Conservation (phyloP, 139 green algal genomes). For the Tetradesmus obliquus region DNA sequence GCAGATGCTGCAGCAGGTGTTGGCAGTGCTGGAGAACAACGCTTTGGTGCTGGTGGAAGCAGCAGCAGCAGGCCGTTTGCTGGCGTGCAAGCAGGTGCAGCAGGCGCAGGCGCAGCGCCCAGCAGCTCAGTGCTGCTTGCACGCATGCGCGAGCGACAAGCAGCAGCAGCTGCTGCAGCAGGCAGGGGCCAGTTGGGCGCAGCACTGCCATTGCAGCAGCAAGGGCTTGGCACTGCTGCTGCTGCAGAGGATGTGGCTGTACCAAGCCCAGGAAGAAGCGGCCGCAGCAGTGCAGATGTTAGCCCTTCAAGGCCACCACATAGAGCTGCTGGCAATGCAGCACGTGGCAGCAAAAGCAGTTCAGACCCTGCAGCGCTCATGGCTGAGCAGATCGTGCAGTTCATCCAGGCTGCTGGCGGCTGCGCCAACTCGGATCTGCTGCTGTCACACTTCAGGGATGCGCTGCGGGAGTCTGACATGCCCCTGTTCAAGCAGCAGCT, state of each 20-base stretch:
- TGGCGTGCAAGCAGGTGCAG: background rate
- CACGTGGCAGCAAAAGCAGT: background rate
- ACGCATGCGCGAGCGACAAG: conserved; percentile 57
- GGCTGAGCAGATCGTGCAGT: conserved; percentile 62
- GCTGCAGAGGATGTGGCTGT: background rate
- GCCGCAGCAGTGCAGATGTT: background rate
- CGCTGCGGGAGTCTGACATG: conserved; percentile 56
- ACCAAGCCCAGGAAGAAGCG: background rate
- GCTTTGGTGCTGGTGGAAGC: background rate
- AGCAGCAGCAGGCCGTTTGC: background rate
- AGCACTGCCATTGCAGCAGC: background rate
- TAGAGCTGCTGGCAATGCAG: background rate
- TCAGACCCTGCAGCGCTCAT: conserved; percentile 41
- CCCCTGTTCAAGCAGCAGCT: conserved; percentile 82
- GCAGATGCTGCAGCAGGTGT: background rate
- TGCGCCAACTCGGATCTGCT: conserved; percentile 64
- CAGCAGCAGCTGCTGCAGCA: conserved; percentile 39
- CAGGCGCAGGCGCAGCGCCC: conserved; percentile 1
- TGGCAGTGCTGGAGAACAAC: background rate
- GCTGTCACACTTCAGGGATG: conserved; percentile 67
- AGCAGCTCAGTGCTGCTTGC: conserved; percentile 62
- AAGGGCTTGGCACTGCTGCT: background rate
- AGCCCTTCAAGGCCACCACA: background rate
- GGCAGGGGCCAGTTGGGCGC: background rate
- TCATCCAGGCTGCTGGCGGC: conserved; percentile 58